Evolutionary conservation across 2,329 filamentous ascomycete genomes (phyloP).

Genomic region (Sordariomycetes sp.): DNA sequence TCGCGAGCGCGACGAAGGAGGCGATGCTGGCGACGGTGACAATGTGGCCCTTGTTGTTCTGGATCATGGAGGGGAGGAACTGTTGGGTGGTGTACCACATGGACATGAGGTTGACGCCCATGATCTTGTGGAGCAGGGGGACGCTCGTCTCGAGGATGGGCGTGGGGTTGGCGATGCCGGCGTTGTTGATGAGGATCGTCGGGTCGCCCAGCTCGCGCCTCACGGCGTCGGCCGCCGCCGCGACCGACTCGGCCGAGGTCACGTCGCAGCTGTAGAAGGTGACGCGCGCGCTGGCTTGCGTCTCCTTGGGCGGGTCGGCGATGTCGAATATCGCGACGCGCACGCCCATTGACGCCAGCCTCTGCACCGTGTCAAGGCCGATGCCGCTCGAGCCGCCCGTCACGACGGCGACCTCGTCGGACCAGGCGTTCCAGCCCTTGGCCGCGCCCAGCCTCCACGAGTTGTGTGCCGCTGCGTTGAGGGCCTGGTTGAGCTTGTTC

Average conservation of each 20-base stretch:
- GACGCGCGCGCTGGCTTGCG: constrained; percentile 31
- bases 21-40: constrained; percentile 57
- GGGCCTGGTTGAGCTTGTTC: constrained; percentile 15
- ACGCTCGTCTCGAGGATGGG: constrained; percentile 45
- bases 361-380: constrained; percentile 48
- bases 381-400: constrained; percentile 68
- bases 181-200: constrained; percentile 62
- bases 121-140: constrained; percentile 49
- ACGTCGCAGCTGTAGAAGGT: constrained; percentile 60
- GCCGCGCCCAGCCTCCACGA: constrained; percentile 15
- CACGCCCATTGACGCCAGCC: constrained; percentile 50
- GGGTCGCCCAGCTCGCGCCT: constrained; percentile 45
- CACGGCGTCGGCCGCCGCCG: constrained; percentile 35
- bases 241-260: constrained; percentile 40
- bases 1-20: constrained; percentile 44
- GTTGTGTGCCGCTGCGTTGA: constrained; percentile 19
- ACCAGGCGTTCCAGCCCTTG: constrained; percentile 45
- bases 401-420: constrained; percentile 55
- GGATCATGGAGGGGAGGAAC: constrained; percentile 54
- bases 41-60: constrained; percentile 55
- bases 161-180: constrained; percentile 48
- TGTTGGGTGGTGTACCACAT: constrained; percentile 55
- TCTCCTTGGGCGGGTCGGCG: constrained; percentile 13
- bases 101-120: constrained; percentile 56
- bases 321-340: constrained; percentile 63